A percentile compares a stretch with the other conserved stretches of the same genome.
phyloP scores from a whole-genome alignment of 257 asterid species.

The Ocimum tenuiflorum region DNA sequence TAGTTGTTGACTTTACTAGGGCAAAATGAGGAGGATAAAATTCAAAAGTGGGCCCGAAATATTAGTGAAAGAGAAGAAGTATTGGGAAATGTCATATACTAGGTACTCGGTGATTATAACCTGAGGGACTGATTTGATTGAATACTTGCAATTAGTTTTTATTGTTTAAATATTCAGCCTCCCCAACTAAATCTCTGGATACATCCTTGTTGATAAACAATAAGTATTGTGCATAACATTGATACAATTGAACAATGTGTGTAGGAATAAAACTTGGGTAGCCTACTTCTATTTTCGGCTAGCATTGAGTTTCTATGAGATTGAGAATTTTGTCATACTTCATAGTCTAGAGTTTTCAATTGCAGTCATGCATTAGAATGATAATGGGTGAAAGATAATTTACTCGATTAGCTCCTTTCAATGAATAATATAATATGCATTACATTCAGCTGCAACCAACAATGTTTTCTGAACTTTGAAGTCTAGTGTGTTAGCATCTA shows the following conservation, averaged over 20 bases:
- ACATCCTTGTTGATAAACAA: not conserved
- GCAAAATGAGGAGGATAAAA: not conserved
- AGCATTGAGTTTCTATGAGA: slow-evolving; percentile 1
- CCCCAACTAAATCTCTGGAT: not conserved
- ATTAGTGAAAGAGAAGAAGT: not conserved
- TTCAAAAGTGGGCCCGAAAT: not conserved
- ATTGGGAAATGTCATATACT: not conserved
- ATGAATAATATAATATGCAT: not conserved
- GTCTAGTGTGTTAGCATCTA: not conserved
- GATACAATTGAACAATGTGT: not conserved
- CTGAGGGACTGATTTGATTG: not conserved
- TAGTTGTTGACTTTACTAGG: not conserved
- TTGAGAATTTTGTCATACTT: not conserved
- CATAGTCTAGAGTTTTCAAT: not conserved
- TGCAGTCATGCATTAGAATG: not conserved
- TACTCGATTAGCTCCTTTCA: slow-evolving; percentile 1
- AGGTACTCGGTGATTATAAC: not conserved
- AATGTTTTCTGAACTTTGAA: not conserved
- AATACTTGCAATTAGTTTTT: not conserved
- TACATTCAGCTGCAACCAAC: slow-evolving; percentile 3
- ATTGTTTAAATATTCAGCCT: too few species aligned
- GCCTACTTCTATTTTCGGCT: not conserved
- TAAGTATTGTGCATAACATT: not conserved
- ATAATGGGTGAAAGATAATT: slow-evolving; percentile 6
- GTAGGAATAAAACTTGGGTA: not conserved